Evolutionary conservation across 129 eudicot species (phyloP), one percentile per base, ranked within the genome.

Genomic region (Gnaphalium uliginosum): DNA sequence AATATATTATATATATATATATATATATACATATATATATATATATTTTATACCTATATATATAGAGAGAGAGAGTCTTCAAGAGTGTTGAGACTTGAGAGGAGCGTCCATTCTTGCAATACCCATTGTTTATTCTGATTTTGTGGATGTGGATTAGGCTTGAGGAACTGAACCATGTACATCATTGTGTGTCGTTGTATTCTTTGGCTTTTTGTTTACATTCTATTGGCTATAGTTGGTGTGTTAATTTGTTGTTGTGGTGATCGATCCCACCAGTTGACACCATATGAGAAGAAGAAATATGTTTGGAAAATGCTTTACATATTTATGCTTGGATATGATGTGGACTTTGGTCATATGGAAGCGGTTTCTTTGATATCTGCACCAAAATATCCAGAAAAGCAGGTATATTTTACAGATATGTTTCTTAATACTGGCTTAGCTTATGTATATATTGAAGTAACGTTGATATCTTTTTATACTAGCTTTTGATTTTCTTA

Each of bases 291-390:
- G 64, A 94, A 94, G 87, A 94, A 94, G 85, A 94, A 94, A 71
- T 94, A 94, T 81, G 99, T 94, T 60, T 94, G 99, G 99, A 91
- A 91, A 77, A 94, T 94, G 97, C 97, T 94, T 78, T 94, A 94
- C 86, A 87, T 94, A 68, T 87, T 80, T 73, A 91, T 94, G 99
- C 87, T 91, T 27, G 99, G 99, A 30, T 94, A 94, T 81, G 99
- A 94, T 82, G 99, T 94, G 56, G 99, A 94, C 77, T 94, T 94
- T 83, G 99, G 99, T 77, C 99, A 94, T 80, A 94, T 94, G 99
- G 99, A 94, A 86, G 97, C 99, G 17, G 97, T 94, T 73, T 94
- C 99, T 77, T 77, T 94, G 56, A 91, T 94, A 68, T 94, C 97
- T 72, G 99, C 99, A 29, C 99, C 99, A 22, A 94, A 94, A 86